phyloP scores from a whole-genome alignment of 208 protist genomes.

The Lotmaria passim region DNA sequence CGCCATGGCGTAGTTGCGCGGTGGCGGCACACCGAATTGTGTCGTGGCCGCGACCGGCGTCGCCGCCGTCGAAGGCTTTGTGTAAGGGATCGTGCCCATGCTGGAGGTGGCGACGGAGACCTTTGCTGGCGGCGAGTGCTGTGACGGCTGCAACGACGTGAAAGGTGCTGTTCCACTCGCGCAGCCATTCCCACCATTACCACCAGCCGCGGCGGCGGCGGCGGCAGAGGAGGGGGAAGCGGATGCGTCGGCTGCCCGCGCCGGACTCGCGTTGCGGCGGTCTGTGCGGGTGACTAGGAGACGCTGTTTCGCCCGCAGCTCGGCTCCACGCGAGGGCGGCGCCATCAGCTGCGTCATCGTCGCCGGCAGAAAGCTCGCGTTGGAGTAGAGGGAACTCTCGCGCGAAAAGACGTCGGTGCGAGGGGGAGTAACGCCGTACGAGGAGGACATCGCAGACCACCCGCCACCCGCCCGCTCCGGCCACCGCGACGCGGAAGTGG shows the following conservation, averaged over 20 bases:
- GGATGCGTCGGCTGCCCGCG: background rate
- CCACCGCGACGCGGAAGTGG: background rate
- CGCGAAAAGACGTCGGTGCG: background rate
- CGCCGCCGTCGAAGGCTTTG: background rate
- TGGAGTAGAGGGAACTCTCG: constrained; percentile 15
- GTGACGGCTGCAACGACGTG: background rate
- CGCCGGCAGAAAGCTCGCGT: constrained; percentile 34
- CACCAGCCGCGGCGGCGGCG: background rate
- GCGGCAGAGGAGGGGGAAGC: constrained; percentile 6
- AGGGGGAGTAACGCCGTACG: constrained; percentile 3
- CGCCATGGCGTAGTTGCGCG: background rate
- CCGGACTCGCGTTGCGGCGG: constrained; percentile 23
- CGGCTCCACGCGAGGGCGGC: constrained; percentile 39
- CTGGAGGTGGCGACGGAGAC: constrained; percentile 5
- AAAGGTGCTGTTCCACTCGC: background rate
- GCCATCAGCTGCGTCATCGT: constrained; percentile 57
- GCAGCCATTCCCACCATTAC: background rate
- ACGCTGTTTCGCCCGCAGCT: constrained; percentile 43
- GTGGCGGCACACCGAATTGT: no score
- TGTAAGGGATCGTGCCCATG: constrained; percentile 16
- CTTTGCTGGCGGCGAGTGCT: background rate
- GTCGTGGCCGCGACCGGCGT: background rate
- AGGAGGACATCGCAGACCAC: background rate
- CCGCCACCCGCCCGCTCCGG: background rate
- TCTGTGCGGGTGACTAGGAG: constrained; percentile 50